phyloP scores from a whole-genome alignment of 345 rosid genomes.

The Salix purpurea region DNA sequence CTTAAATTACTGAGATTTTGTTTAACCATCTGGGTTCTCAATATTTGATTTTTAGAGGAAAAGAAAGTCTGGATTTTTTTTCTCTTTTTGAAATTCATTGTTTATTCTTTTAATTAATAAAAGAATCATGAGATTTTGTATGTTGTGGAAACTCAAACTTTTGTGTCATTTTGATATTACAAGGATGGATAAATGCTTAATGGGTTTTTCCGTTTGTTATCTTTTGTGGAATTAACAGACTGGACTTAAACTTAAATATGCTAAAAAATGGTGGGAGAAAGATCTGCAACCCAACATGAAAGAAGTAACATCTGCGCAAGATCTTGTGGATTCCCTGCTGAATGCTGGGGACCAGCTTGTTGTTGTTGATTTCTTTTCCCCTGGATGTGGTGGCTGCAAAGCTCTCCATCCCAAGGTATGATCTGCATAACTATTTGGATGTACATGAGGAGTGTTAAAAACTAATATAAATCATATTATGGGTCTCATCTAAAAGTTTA shows the following conservation, averaged over 20 bases:
- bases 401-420: slow-evolving; percentile 93
- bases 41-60: not conserved
- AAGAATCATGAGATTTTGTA: not conserved
- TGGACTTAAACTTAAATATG: slow-evolving; percentile 51
- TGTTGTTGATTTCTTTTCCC: slow-evolving; percentile 87
- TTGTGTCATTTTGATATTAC: not conserved
- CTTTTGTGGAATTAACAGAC: slow-evolving; percentile 24
- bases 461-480: no score
- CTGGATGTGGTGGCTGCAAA: slow-evolving; percentile 96
- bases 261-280: slow-evolving; percentile 89
- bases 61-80: not conserved
- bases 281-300: slow-evolving; percentile 75
- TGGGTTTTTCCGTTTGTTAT: not conserved
- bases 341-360: slow-evolving; percentile 82
- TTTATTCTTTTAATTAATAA: not conserved
- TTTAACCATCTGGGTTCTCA: not conserved
- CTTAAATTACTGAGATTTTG: not conserved
- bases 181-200: not conserved
- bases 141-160: not conserved
- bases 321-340: slow-evolving; percentile 63
- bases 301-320: slow-evolving; percentile 80
- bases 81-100: not conserved
- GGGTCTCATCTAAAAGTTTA: no score
- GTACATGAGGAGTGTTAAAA: not conserved
- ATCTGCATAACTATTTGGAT: not conserved